Evolutionary conservation across 768 basidiomycete species (phyloP), one percentile per base, ranked within the genome.

Genomic region (Phanerochaete sordida): DNA sequence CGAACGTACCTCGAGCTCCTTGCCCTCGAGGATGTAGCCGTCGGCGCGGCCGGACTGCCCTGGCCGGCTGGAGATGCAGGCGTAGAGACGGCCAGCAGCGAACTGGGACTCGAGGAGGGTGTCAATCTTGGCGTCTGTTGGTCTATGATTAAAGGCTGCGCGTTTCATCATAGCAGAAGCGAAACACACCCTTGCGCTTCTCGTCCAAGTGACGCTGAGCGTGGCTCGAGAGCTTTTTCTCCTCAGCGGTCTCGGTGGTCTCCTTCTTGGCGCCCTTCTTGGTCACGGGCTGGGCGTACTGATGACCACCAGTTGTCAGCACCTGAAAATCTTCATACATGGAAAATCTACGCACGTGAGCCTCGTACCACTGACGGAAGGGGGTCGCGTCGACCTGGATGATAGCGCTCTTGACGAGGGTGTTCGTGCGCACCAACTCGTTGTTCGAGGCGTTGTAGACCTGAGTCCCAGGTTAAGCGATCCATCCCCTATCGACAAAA

Each of bases 371-470:
- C 81, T 98, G 95, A 67, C 95, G 87, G 92, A 98, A 99, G 64
- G 97, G 97, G 31, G 96, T 88, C 64, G 97, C 96, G 80, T 99
- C 97, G 71, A 99, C 76, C 75, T 98, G 95, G 77, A 99, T 92
- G 79, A 99, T 90, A 66, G 91, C 91, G 63, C 89, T 83, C 83
- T 96, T 98, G 74, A 99, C 97, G 59, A 99, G 88, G 57, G 97
- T 99, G 82, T 99, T 98, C 70, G 97, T 99, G 70, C 97, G 93
- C 73, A 99, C 96, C 72, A 98, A 87, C 79, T 99, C 97, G 80
- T 99, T 99, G 87, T 98, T 99, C 64, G 97, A 95, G 48, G 97
- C 87, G 76, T 98, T 99, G 86, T 98, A 99, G 51, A 94, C 91
- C 94, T 95, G 63, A 46, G 6, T 26, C 33, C 26, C 37, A 44